Evolutionary conservation across 305 asterid genomes (phyloP).

Genomic region (Ajuga reptans): DNA sequence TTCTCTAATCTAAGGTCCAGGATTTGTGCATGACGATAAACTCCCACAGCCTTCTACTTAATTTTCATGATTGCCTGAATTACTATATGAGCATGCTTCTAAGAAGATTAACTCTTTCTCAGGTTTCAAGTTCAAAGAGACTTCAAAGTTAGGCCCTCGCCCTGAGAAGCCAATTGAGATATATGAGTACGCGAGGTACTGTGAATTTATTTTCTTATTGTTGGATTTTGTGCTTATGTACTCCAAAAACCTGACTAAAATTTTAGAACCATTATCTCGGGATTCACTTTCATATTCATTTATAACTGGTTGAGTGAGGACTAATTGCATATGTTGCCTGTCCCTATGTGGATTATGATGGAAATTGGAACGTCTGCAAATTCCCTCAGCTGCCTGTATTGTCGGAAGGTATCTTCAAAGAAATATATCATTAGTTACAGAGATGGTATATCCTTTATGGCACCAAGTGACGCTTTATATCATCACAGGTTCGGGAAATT

Average conservation of each 20-base stretch:
- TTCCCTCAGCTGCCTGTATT: slow-evolving; percentile 83
- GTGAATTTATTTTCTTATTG: slow-evolving; percentile 1
- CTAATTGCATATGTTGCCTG: slow-evolving; percentile 31
- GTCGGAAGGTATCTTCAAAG: slow-evolving; percentile 66
- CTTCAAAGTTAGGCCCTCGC: slow-evolving; percentile 73
- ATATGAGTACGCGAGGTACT: slow-evolving; percentile 69
- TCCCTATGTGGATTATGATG: slow-evolving; percentile 29
- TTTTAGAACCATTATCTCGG: background rate
- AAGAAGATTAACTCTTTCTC: slow-evolving; percentile 17
- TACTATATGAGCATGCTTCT: slow-evolving; percentile 2
- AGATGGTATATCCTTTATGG: background rate
- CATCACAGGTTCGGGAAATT: slow-evolving; percentile 78
- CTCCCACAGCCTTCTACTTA: background rate
- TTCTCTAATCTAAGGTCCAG: background rate
- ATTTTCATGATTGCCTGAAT: background rate
- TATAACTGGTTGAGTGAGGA: slow-evolving; percentile 23
- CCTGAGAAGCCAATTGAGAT: slow-evolving; percentile 84
- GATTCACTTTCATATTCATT: slow-evolving; percentile 12
- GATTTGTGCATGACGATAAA: background rate
- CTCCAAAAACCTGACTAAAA: background rate
- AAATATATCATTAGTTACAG: background rate
- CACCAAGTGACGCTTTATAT: slow-evolving; percentile 11
- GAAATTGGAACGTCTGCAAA: slow-evolving; percentile 26
- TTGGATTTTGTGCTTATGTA: background rate
- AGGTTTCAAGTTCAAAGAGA: slow-evolving; percentile 77